phyloP scores from a whole-genome alignment of 192 early-diverging fungal species.

The Coemansia sp. region DNA sequence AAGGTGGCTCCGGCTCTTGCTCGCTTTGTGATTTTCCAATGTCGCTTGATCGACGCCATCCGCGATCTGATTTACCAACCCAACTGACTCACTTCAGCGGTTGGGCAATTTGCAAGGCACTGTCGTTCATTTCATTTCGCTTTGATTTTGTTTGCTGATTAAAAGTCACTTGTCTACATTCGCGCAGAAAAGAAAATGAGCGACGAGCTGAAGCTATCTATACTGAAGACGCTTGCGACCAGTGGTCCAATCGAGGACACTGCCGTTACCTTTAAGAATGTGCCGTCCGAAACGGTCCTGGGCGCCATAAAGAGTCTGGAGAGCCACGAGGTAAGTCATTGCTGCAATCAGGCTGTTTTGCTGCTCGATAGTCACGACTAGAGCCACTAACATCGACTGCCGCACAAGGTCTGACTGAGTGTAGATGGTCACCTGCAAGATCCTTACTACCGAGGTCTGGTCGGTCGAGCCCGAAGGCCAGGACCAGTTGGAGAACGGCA shows the following conservation, averaged over 20 bases:
- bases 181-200: constrained; percentile 32
- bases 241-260: constrained; percentile 74
- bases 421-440: constrained; percentile 78
- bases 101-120: not conserved
- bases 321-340: constrained; percentile 77
- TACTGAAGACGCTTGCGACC: constrained; percentile 64
- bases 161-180: not conserved
- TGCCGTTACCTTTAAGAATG: constrained; percentile 62
- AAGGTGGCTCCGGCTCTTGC: too few species aligned
- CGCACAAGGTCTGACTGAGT: not conserved
- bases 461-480: constrained; percentile 87
- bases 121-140: not conserved
- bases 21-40: too few species aligned
- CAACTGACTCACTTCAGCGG: not conserved
- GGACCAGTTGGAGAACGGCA: constrained; percentile 83
- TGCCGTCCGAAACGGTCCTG: constrained; percentile 69
- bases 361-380: not conserved
- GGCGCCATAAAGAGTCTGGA: constrained; percentile 86
- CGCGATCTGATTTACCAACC: too few species aligned
- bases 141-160: not conserved
- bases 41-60: too few species aligned
- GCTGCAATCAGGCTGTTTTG: not conserved
- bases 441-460: constrained; percentile 82
- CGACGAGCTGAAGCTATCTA: constrained; percentile 49
- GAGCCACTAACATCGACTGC: not conserved